Percentiles rank a stretch among this genome's conserved stretches.
Evolutionary conservation across 1,284 basidiomycete genomes (phyloP).

Genomic region (Naganishia liquefaciens): DNA sequence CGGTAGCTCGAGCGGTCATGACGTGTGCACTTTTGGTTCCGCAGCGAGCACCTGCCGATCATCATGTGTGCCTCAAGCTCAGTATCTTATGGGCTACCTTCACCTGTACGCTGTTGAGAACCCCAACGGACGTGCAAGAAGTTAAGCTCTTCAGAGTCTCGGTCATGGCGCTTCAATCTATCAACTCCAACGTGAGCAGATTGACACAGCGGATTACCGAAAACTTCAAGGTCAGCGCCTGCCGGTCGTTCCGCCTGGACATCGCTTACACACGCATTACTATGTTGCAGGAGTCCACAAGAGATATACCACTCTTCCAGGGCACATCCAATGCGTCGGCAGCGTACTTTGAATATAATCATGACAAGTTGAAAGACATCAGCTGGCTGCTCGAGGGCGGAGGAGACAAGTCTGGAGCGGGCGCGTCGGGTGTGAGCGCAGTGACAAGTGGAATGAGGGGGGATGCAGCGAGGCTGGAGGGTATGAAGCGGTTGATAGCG

Average conservation of each 20-base stretch:
- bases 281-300: slow-evolving; percentile 47
- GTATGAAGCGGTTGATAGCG: slow-evolving; percentile 88
- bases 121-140: no score
- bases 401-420: slow-evolving; percentile 59
- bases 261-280: slow-evolving; percentile 1
- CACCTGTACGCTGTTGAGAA: no score
- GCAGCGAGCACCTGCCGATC: neutral
- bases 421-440: slow-evolving; percentile 57
- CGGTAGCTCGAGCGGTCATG: no score
- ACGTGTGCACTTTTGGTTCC: slow-evolving; percentile 19
- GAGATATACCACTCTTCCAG: slow-evolving; percentile 51
- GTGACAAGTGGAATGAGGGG: slow-evolving; percentile 19
- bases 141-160: no score
- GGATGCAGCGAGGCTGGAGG: slow-evolving; percentile 67
- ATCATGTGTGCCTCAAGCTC: neutral
- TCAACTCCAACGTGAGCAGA: slow-evolving; percentile 42
- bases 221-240: slow-evolving; percentile 49
- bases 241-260: neutral
- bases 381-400: slow-evolving; percentile 79
- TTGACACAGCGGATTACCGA: slow-evolving; percentile 54
- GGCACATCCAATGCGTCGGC: slow-evolving; percentile 42
- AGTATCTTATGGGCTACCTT: no score
- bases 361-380: slow-evolving; percentile 61
- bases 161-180: slow-evolving; percentile 42
- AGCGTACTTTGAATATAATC: slow-evolving; percentile 53